Evolutionary conservation across 2,329 filamentous ascomycete species (phyloP).

Genomic region (Diaporthe vexans): DNA sequence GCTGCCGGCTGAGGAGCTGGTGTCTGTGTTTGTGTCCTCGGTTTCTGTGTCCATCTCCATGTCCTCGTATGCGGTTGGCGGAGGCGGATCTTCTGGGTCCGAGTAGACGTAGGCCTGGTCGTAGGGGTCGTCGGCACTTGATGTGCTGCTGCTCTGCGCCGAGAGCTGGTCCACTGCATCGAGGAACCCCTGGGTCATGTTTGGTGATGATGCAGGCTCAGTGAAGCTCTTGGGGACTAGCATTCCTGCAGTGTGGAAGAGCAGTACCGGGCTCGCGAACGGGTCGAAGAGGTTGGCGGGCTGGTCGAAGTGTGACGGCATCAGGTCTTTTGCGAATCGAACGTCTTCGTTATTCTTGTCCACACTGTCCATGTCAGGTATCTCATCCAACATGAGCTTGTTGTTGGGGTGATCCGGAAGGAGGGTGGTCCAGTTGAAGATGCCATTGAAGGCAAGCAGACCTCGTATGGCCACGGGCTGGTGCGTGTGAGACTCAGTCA

Average conservation of each 20-base stretch:
- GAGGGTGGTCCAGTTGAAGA: slow-evolving; percentile 76
- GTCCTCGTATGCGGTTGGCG: slow-evolving; percentile 32
- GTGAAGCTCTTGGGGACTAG: slow-evolving; percentile 60
- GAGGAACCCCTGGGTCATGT: not conserved
- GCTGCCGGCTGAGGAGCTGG: not conserved
- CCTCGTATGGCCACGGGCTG: slow-evolving; percentile 64
- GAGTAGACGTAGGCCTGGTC: slow-evolving; percentile 40
- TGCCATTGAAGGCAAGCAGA: slow-evolving; percentile 69
- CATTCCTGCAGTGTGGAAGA: slow-evolving; percentile 69
- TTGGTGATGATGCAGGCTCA: not conserved
- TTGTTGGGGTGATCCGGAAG: slow-evolving; percentile 66
- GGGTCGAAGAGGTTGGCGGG: slow-evolving; percentile 69
- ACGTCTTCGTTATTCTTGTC: slow-evolving; percentile 55
- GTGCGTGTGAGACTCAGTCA: slow-evolving; percentile 66
- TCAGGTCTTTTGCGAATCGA: slow-evolving; percentile 51
- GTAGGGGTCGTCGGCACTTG: not conserved
- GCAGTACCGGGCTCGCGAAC: slow-evolving; percentile 70
- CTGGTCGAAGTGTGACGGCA: slow-evolving; percentile 60
- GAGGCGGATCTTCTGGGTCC: slow-evolving; percentile 32
- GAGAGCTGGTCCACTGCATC: not conserved
- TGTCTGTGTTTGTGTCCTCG: slow-evolving; percentile 6
- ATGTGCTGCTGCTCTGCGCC: not conserved
- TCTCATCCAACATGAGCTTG: slow-evolving; percentile 44
- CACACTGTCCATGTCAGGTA: slow-evolving; percentile 5
- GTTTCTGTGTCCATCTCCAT: not conserved